phyloP scores from a whole-genome alignment of 257 asterid genomes.

The Forsythia suspensa region DNA sequence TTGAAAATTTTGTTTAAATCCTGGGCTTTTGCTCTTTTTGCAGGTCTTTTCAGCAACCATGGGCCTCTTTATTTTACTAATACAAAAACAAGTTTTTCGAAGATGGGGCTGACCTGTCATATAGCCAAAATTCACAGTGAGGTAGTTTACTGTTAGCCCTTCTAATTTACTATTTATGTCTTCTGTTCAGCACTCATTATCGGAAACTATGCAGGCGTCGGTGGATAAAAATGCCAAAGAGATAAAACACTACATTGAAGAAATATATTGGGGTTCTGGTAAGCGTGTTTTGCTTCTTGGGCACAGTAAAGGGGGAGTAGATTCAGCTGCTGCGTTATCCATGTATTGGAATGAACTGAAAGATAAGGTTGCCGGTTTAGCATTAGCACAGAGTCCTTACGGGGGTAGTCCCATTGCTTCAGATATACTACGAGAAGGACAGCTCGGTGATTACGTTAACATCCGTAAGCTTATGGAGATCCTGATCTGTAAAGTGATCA shows the following conservation, averaged over 20 bases:
- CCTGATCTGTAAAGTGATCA: constrained; percentile 87
- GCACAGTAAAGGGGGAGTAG: constrained; percentile 97
- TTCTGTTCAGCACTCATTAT: constrained; percentile 28
- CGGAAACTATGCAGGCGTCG: constrained; percentile 61
- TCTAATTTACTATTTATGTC: constrained; percentile 6
- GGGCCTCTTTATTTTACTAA: constrained; percentile 80
- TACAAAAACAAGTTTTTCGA: constrained; percentile 76
- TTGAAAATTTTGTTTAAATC: background rate
- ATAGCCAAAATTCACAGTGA: constrained; percentile 62
- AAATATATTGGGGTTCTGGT: constrained; percentile 86
- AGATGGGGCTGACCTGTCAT: constrained; percentile 95
- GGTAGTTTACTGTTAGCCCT: constrained; percentile 1
- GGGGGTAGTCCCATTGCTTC: constrained; percentile 99
- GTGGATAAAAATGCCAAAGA: constrained; percentile 91
- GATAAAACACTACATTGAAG: constrained; percentile 87
- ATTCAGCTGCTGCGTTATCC: constrained; percentile 90
- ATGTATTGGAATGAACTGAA: constrained; percentile 89
- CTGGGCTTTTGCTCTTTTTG: background rate
- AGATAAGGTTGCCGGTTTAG: constrained; percentile 95
- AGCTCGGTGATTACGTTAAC: constrained; percentile 94
- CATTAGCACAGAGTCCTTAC: constrained; percentile 89
- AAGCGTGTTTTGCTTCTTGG: constrained; percentile 89
- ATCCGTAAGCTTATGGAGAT: constrained; percentile 94
- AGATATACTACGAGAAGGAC: constrained; percentile 90
- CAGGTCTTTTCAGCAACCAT: constrained; percentile 76